Percentiles rank a stretch among this genome's conserved stretches.
Evolutionary conservation across 2,329 filamentous ascomycete species (phyloP).

Genomic region (Colletotrichum sp.): DNA sequence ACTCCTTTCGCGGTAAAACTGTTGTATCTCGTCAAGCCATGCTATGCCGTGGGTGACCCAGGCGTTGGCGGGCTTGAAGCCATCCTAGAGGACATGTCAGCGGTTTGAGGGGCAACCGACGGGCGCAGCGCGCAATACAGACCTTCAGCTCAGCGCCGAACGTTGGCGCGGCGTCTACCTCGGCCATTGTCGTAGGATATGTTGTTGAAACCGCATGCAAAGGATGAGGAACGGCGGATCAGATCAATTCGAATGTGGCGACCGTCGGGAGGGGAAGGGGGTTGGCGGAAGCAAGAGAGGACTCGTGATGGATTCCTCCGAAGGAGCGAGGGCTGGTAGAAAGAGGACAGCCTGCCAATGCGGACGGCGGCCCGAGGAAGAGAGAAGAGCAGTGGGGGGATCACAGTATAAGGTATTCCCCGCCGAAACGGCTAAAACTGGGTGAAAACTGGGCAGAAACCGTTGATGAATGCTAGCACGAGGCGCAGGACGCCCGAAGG

Average conservation of each 20-base stretch:
- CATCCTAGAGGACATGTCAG: conserved; percentile 66
- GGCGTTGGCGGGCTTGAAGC: conserved; percentile 91
- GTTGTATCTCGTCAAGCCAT: conserved; percentile 96
- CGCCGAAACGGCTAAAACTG: conserved; percentile 19
- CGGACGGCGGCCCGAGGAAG: conserved; percentile 16
- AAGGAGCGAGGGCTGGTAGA: conserved; percentile 7
- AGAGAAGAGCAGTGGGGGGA: conserved; percentile 1
- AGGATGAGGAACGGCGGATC: background rate
- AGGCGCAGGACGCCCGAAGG: conserved; percentile 14
- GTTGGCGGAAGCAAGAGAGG: background rate
- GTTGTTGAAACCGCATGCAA: conserved; percentile 11
- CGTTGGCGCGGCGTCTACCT: conserved; percentile 80
- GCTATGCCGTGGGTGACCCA: conserved; percentile 90
- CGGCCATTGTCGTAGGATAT: conserved; percentile 63
- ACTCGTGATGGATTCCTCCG: conserved; percentile 7
- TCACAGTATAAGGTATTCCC: conserved; percentile 15
- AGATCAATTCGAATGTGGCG: background rate
- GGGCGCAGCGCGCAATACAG: conserved; percentile 28
- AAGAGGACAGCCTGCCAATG: conserved; percentile 10
- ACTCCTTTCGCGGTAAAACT: conserved; percentile 95
- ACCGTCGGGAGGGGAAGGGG: background rate
- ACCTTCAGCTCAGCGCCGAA: conserved; percentile 97
- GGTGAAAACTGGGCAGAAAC: conserved; percentile 1
- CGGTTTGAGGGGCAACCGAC: conserved; percentile 6
- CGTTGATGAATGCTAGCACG: conserved; percentile 8